Base-by-base conservation (phyloP, 768 basidiomycete genomes). In the Podaxis pistillaris region DNA sequence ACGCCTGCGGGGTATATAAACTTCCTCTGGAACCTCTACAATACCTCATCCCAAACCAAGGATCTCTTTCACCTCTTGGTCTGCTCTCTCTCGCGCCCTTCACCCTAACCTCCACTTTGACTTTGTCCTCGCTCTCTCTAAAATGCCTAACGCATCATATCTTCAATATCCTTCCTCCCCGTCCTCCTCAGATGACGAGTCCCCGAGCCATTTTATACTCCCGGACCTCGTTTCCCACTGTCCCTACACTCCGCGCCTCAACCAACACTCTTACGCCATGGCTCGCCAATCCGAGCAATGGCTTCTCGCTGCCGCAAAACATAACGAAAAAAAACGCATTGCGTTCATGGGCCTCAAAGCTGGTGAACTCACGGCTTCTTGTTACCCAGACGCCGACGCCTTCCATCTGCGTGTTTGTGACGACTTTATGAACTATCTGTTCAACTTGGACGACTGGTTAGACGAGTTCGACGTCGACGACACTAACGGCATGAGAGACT, bases 371-470 rank as follows among this genome's bases (percentile, higher is more conserved):
- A 83, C 86, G 40, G 86, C 87, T 2, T 80, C 78, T 66, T 88
- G 86, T 69, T 90, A 89, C 69, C 81, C 84, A 58, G 79, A 80
- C 28, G 76, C 83, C 11, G 74, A 82, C 28, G 69, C 77, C 44
- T 81, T 83, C 64, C 83, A 83, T 58, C 81, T 91, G 26, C 83
- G 85, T n/a, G 81, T 87, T 63, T 81, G 86, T 65, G 83, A 84
- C 4, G 89, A 91, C 72, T 90, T 87, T 66, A 83, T 90, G 85
- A 83, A 79, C 66, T 84, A 82, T 62, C 74, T 84, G 15, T 84
- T 84, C 69, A 81, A 83, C 68, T 67, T 83, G 77, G 82, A 65
- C 60, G 81, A 58, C 64, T 69, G 62, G 64, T 38, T 65, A 8
- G 68, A 69, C 47, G 68, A 73, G 33, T 66, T 69, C 36, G 65